Evolutionary conservation across 768 basidiomycete genomes (phyloP).

Genomic region (Gautieria morchelliformis): DNA sequence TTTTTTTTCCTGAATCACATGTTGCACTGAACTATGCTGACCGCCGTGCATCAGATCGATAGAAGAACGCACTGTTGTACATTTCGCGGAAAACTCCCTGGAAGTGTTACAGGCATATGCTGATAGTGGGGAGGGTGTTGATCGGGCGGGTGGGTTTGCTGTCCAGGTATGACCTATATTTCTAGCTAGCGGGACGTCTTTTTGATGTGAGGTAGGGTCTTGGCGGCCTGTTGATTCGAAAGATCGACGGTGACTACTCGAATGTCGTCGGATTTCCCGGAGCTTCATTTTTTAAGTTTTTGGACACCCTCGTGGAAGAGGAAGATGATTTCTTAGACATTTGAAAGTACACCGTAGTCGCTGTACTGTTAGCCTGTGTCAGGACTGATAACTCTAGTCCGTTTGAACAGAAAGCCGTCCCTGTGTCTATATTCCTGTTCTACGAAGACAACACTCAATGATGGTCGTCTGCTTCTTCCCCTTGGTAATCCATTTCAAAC

Average conservation of each 20-base stretch:
- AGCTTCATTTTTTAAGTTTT: slow-evolving; percentile 68
- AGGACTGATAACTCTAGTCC: not conserved
- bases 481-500: slow-evolving; percentile 67
- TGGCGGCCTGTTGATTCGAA: slow-evolving; percentile 72
- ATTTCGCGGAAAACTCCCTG: slow-evolving; percentile 57
- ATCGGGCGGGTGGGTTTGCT: slow-evolving; percentile 91
- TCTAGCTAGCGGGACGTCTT: not conserved
- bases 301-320: slow-evolving; percentile 64
- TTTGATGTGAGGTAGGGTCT: slow-evolving; percentile 41
- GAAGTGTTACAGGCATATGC: slow-evolving; percentile 69
- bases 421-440: not conserved
- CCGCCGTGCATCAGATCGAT: slow-evolving; percentile 37
- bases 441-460: slow-evolving; percentile 17
- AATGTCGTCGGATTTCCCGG: slow-evolving; percentile 93
- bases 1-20: slow-evolving; percentile 18
- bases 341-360: not conserved
- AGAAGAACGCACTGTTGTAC: slow-evolving; percentile 72
- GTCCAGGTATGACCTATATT: slow-evolving; percentile 55
- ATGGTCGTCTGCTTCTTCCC: slow-evolving; percentile 38
- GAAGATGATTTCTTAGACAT: slow-evolving; percentile 58
- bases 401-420: not conserved
- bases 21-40: not conserved
- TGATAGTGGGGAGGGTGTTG: slow-evolving; percentile 74
- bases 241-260: slow-evolving; percentile 82
- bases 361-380: not conserved